Base-by-base conservation (phyloP, 164 flowering plant genomes). In the Vitis rotundifolia region DNA sequence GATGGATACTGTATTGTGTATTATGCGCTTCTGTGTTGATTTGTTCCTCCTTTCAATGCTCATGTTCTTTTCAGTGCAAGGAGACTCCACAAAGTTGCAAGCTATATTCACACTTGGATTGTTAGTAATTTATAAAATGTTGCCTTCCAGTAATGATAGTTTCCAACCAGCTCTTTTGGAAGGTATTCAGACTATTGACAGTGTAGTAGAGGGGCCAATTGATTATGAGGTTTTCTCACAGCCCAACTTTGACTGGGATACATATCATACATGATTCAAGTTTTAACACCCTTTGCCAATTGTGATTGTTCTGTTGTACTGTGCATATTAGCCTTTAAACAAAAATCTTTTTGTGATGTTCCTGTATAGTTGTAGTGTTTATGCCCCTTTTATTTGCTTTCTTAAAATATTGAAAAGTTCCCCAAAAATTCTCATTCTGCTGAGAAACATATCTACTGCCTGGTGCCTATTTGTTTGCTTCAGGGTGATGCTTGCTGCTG, bases 191-290 rank as follows among this genome's bases (percentile, higher is more conserved):
- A 84, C 88, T 68, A 84, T 91, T 66, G 93, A 89, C 61, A 78
- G 77, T 73, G 74, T 91, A 72, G 81, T 90, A 67, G 91, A 85
- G 66, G 98, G 97, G 49, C 83, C 90, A 8, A 83, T 85, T 53
- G 99, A 93, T 85, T 96, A 96, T 68, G 98, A 93, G 87, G 81
- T 86, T 48, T 89, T 83, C 74, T 91, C 98, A 44, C 88, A 84
- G 66, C 97, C 99, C 67, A 89, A 75, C 37, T 93, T 91, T 80
- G 99, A 93, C 37, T 93, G 99, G 99, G 99, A 94, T 81, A 82
- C 82, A 54, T 83, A 78, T 80, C 77, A 80, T 68, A 59, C 78
- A 70, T 88, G 84, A 92, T 70, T 55, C 49, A 15, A 47, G 26
- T 19, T 28, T 63, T 19, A 8, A 71, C 69, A 50, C 8, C n/a